Percentiles rank a stretch among this genome's conserved stretches.
phyloP scores from a whole-genome alignment of 139 green algal species.

The Coelastrella sp. region DNA sequence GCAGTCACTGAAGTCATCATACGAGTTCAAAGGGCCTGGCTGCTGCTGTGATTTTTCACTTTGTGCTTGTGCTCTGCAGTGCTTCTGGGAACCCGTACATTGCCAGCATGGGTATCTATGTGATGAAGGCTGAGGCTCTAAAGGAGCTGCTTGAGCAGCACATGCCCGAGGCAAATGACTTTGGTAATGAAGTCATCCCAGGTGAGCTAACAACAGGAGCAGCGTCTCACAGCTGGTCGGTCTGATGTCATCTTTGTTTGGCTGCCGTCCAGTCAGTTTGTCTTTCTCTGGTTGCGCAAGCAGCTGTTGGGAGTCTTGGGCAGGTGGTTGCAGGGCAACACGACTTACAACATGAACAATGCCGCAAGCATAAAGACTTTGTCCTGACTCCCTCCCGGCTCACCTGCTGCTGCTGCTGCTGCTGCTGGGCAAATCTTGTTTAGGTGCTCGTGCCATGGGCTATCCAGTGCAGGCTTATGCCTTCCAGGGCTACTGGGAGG shows the following conservation, averaged over 20 bases:
- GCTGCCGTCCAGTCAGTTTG: no score
- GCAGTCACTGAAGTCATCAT: conserved; percentile 1
- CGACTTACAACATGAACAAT: no score
- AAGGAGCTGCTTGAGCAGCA: conserved; percentile 78
- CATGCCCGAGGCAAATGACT: conserved; percentile 88
- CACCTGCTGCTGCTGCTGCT: not conserved
- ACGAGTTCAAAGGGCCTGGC: not conserved
- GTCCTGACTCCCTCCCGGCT: no score
- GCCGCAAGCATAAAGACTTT: no score
- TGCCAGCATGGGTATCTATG: conserved; percentile 99
- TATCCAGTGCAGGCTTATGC: conserved; percentile 72
- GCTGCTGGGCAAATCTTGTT: no score
- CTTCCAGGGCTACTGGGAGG: conserved; percentile 95
- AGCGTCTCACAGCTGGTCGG: no score
- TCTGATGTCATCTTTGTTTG: no score
- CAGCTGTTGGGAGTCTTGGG: no score
- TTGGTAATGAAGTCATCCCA: conserved; percentile 82
- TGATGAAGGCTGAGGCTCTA: conserved; percentile 76
- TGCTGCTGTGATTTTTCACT: not conserved
- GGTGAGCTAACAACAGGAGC: no score
- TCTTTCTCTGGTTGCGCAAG: no score
- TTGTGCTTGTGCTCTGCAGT: conserved; percentile 48
- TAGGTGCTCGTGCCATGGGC: conserved; percentile 18
- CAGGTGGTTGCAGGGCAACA: no score
- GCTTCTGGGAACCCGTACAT: conserved; percentile 96